Percentiles rank a stretch among this genome's conserved stretches.
Conservation (phyloP, 2,329 filamentous ascomycete species). For the Penicillium sp. region DNA sequence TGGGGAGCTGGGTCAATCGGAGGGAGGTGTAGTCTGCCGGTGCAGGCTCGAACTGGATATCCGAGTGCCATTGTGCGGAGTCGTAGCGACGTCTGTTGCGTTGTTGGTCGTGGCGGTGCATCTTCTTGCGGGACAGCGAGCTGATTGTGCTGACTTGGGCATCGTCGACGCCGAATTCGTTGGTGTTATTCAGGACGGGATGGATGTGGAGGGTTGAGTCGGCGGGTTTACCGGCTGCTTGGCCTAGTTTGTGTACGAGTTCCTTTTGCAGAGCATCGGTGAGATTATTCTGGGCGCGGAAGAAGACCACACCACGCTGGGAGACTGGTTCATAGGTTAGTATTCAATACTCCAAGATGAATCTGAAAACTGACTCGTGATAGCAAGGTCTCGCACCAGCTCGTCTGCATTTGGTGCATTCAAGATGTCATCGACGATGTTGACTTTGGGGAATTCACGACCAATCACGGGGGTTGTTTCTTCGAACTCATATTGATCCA, state of each 20-base stretch:
- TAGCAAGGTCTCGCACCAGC: conserved; percentile 64
- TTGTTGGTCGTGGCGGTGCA: conserved; percentile 36
- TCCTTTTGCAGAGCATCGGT: conserved; percentile 66
- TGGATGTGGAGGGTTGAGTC: conserved; percentile 62
- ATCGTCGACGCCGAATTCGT: conserved; percentile 57
- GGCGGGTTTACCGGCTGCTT: conserved; percentile 59
- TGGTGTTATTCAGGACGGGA: conserved; percentile 56
- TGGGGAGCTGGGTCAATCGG: conserved; percentile 57
- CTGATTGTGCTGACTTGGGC: conserved; percentile 65
- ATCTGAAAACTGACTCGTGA: conserved; percentile 55
- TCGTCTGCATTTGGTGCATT: conserved; percentile 63
- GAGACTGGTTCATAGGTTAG: conserved; percentile 52
- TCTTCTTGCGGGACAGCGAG: conserved; percentile 55
- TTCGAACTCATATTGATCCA: conserved; percentile 43
- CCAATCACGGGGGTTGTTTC: conserved; percentile 46
- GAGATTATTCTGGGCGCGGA: conserved; percentile 63
- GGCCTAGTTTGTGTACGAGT: conserved; percentile 60
- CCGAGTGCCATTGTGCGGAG: conserved; percentile 56
- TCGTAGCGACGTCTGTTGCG: conserved; percentile 36
- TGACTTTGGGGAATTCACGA: conserved; percentile 41
- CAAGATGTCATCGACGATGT: conserved; percentile 53
- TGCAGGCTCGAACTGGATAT: conserved; percentile 65
- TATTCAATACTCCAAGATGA: too few relatives aligned
- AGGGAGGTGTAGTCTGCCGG: conserved; percentile 65
- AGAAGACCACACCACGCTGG: conserved; percentile 69